Base-by-base conservation (phyloP, 2,329 filamentous ascomycete genomes). In the Trichoderma sp. region DNA sequence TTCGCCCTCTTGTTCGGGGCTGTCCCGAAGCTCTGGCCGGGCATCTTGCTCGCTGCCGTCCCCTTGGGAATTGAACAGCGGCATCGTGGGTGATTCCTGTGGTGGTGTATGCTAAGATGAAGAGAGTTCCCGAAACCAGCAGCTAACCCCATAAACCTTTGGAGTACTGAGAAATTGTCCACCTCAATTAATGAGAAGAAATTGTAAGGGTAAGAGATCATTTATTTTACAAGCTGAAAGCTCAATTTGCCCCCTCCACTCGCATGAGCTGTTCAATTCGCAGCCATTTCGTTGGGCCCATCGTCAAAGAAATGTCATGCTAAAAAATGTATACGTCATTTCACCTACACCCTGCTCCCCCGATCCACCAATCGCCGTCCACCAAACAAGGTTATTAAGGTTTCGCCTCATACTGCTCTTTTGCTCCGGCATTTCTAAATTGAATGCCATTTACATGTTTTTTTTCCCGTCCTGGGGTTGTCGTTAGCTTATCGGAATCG, bases 11-110 rank as follows among this genome's bases (percentile, higher is more conserved):
- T 69, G 68, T 55, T 69, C 69, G 14, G 26, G 16, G 28, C 26
- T 59, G 32, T 49, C 26, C 3, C 46, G 58, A 46, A 26, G 24
- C 26, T 63, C 66, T n/a, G 49, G 58, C 28, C 51, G 58, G 34
- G 18, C 7, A n/a, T 70, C 70, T 14, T 72, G 72, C 34, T 69
- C 69, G 26, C 70, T 73, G 64, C 73, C 70, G 16, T 75, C 74
- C 52, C 72, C 60, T 28, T 71, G 71, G 16, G 69, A 70, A 21
- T 74, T 78, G 26, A 82, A 77, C 52, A 81, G 73, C 51, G 78
- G 78, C 78, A 80, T 79, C 28, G 68, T 75, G 68, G 46, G 16
- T 10, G 39, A 46, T 24, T 32, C 8, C 3, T 5, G n/a, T 24
- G 5, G 34, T n/a, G 4, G 5, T 14, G 21, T 21, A 32, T 18